Evolutionary conservation across 2,329 filamentous ascomycete genomes (phyloP).

Genomic region (Nannizzia gypsea): DNA sequence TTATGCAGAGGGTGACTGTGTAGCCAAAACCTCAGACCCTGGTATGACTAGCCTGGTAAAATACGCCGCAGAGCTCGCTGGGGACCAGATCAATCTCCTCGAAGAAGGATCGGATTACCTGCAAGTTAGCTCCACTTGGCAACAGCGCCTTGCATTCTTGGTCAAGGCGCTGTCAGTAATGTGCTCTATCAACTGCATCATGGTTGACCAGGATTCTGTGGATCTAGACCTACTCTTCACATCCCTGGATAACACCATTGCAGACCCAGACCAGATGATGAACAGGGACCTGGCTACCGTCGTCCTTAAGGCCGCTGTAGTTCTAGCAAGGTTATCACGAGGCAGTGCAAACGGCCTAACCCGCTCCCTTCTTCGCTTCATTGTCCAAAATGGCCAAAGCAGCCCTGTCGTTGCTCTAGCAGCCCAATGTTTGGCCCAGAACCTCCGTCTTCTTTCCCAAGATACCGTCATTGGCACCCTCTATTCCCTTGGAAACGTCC

Average conservation of each 20-base stretch:
- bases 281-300: constrained; percentile 65
- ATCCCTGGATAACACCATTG: constrained; percentile 76
- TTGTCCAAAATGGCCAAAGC: constrained; percentile 69
- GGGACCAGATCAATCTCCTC: constrained; percentile 72
- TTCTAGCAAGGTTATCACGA: constrained; percentile 65
- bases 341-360: constrained; percentile 63
- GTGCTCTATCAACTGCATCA: constrained; percentile 72
- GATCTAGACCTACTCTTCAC: constrained; percentile 66
- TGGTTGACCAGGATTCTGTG: constrained; percentile 69
- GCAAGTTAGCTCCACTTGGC: constrained; percentile 69
- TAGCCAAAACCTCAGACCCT: constrained; percentile 30
- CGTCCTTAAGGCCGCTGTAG: constrained; percentile 67
- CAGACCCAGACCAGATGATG: constrained; percentile 69
- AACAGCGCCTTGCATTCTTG: constrained; percentile 74
- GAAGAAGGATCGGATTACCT: constrained; percentile 87
- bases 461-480: constrained; percentile 90
- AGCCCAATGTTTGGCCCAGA: constrained; percentile 70
- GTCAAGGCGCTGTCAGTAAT: constrained; percentile 74
- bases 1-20: constrained; percentile 49
- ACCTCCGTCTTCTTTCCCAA: constrained; percentile 71
- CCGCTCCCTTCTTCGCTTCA: constrained; percentile 69
- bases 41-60: constrained; percentile 34
- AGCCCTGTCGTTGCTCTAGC: constrained; percentile 61
- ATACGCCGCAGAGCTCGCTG: constrained; percentile 57
- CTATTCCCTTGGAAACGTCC: constrained; percentile 89